Evolutionary conservation across 768 basidiomycete genomes (phyloP).

Genomic region (Leucocoprinus leucothites): DNA sequence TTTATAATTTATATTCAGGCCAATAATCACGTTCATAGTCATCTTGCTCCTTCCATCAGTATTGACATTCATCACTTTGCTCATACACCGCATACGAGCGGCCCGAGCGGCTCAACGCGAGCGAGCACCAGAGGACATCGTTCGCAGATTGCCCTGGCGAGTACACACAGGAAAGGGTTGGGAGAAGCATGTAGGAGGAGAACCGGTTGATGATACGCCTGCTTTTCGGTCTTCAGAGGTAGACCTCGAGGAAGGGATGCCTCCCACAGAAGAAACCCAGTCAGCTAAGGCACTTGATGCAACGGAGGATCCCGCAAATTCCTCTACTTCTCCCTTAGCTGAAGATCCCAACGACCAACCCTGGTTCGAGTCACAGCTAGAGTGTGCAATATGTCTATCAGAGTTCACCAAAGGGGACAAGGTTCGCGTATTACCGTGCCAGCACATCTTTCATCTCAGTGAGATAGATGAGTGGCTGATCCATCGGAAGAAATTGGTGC

Average conservation of each 20-base stretch:
- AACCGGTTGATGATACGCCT: conserved; percentile 26
- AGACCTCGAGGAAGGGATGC: conserved; percentile 38
- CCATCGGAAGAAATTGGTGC: conserved; percentile 86
- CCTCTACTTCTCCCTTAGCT: conserved; percentile 38
- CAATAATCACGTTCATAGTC: conserved; percentile 81
- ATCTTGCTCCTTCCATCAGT: conserved; percentile 89
- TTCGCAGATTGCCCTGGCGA: conserved; percentile 75
- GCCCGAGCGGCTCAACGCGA: conserved; percentile 80
- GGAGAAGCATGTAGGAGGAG: conserved; percentile 66
- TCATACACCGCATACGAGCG: conserved; percentile 85
- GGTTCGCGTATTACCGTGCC: conserved; percentile 89
- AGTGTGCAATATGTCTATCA: conserved; percentile 93
- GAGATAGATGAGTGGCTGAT: conserved; percentile 95
- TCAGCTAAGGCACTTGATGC: conserved; percentile 20
- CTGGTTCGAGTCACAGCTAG: conserved; percentile 79
- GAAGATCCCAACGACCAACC: conserved; percentile 38
- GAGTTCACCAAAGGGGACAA: conserved; percentile 85
- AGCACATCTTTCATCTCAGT: conserved; percentile 90
- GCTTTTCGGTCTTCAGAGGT: conserved; percentile 23
- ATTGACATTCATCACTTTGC: conserved; percentile 84
- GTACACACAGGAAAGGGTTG: conserved; percentile 80
- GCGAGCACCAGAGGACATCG: conserved; percentile 78
- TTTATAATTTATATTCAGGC: conserved; percentile 39
- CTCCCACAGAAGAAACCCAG: conserved; percentile 11
- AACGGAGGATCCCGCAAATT: conserved; percentile 18